Conservation (phyloP, 495 filamentous ascomycete species). For the Hypoxylon cercidicola region DNA sequence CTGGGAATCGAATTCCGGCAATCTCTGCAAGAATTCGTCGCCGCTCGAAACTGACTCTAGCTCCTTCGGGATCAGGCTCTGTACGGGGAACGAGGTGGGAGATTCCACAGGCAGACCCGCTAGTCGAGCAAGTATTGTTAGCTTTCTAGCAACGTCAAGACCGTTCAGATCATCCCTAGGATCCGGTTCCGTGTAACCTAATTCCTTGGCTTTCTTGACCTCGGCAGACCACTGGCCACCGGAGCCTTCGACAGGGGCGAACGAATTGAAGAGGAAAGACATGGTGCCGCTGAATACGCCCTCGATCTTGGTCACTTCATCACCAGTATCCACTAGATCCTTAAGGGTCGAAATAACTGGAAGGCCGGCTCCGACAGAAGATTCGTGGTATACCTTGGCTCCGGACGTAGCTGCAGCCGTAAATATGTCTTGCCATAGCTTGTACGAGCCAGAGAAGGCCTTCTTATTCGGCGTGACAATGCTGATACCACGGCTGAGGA, state of each 20-base stretch:
- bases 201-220: conserved; percentile 87
- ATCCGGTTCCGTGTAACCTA: conserved; percentile 98
- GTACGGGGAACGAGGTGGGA: conserved; percentile 87
- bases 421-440: conserved; percentile 86
- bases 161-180: conserved; percentile 96
- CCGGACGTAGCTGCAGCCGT: conserved; percentile 66
- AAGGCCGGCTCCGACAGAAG: conserved; percentile 89
- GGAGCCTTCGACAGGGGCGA: conserved; percentile 76
- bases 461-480: conserved; percentile 99
- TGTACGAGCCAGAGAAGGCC: conserved; percentile 80
- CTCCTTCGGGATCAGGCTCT: conserved; percentile 86
- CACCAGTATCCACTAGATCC: conserved; percentile 89
- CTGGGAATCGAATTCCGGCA: conserved; percentile 80
- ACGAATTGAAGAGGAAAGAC: conserved; percentile 96
- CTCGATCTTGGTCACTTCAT: conserved; percentile 87
- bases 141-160: conserved; percentile 94
- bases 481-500: conserved; percentile 81
- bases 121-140: conserved; percentile 90
- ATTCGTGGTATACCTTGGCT: conserved; percentile 91
- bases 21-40: conserved; percentile 80
- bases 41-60: conserved; percentile 78
- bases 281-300: conserved; percentile 97
- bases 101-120: conserved; percentile 79
- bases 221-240: conserved; percentile 86
- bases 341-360: conserved; percentile 91